A percentile compares a stretch with the other conserved stretches of the same genome.
Evolutionary conservation across 257 asterid species (phyloP).

Genomic region (Perilla frutescens): DNA sequence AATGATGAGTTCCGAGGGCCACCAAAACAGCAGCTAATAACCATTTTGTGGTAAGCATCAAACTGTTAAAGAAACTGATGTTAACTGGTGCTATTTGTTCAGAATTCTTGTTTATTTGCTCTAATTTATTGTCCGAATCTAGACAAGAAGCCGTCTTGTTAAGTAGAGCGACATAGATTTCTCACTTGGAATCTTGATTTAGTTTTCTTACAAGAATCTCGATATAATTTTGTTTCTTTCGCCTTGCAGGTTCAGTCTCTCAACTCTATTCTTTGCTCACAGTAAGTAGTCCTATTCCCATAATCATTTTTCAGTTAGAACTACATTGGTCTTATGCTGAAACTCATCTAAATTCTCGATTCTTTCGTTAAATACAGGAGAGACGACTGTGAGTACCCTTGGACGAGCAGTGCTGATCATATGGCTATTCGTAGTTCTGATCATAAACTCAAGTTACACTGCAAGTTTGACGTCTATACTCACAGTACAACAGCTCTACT

Average conservation of each 20-base stretch:
- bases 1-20: slow-evolving; percentile 79
- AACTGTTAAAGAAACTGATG: not conserved
- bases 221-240: slow-evolving; percentile 21
- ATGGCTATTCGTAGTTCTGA: slow-evolving; percentile 74
- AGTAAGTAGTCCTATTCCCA: slow-evolving; percentile 46
- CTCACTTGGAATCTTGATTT: not conserved
- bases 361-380: slow-evolving; percentile 45
- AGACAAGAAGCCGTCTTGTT: no score
- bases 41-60: slow-evolving; percentile 60
- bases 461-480: slow-evolving; percentile 72
- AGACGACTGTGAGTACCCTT: slow-evolving; percentile 57
- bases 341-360: slow-evolving; percentile 24
- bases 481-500: slow-evolving; percentile 66
- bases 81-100: not conserved
- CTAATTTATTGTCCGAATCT: no score
- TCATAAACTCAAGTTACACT: slow-evolving; percentile 68
- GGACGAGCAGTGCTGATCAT: slow-evolving; percentile 64
- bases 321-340: not conserved
- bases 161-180: no score
- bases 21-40: slow-evolving; percentile 65
- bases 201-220: not conserved
- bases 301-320: not conserved
- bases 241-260: slow-evolving; percentile 61
- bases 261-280: slow-evolving; percentile 66
- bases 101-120: not conserved